Evolutionary conservation across 495 filamentous ascomycete species (phyloP).

Genomic region (Xylaria scruposa): DNA sequence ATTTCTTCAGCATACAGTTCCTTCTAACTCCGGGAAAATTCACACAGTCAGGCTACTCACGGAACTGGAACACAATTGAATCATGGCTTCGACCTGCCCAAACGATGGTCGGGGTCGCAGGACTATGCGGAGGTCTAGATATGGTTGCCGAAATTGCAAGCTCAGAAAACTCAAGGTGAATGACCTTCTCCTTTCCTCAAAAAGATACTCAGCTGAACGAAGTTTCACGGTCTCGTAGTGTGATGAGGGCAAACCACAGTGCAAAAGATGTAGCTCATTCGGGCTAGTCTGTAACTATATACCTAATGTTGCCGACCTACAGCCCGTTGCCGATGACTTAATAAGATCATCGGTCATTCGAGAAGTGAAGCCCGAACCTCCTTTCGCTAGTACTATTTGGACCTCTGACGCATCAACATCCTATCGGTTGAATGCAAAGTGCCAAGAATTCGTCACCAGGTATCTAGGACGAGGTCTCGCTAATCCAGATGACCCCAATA

Average conservation of each 20-base stretch:
- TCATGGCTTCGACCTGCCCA: conserved; percentile 30
- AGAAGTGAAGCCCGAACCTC: conserved; percentile 31
- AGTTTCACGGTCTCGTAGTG: conserved; percentile 40
- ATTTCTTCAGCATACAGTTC: background rate
- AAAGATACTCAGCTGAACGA: background rate
- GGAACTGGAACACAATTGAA: background rate
- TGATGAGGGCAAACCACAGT: conserved; percentile 53
- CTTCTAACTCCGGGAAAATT: background rate
- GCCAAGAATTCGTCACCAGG: conserved; percentile 49
- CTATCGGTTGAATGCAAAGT: conserved; percentile 46
- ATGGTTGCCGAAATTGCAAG: conserved; percentile 59
- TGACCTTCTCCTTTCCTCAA: background rate
- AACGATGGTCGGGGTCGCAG: conserved; percentile 42
- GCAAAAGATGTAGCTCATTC: conserved; percentile 52
- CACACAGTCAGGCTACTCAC: too few relatives aligned
- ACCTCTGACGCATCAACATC: conserved; percentile 32
- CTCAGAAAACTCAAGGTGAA: conserved; percentile 56
- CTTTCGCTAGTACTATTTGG: conserved; percentile 42
- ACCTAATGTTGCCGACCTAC: conserved; percentile 47
- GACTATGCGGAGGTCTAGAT: conserved; percentile 47
- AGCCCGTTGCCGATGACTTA: conserved; percentile 40
- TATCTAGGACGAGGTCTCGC: conserved; percentile 48
- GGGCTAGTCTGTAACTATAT: conserved; percentile 54
- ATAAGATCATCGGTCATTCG: background rate
- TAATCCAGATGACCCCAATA: conserved; percentile 45